Evolutionary conservation across 2,329 filamentous ascomycete species (phyloP).

Genomic region (Alternaria triticimaculans): DNA sequence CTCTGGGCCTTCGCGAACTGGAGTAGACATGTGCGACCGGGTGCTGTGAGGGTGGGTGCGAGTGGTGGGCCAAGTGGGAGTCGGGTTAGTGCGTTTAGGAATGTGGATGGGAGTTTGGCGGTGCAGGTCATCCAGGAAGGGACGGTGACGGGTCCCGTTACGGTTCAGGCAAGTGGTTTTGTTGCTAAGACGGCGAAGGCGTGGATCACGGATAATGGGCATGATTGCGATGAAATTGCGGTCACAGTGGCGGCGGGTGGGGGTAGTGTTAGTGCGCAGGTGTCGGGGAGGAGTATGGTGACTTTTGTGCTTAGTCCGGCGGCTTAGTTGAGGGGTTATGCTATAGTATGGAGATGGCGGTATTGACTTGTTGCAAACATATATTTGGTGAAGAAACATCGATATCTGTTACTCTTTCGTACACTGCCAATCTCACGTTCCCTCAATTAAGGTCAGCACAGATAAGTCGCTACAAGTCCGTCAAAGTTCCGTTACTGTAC

Average conservation of each 20-base stretch:
- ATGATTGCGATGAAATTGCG: conserved; percentile 27
- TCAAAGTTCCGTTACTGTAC: not conserved
- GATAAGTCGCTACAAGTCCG: not conserved
- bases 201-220: conserved; percentile 49
- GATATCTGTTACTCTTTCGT: too few species aligned
- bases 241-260: conserved; percentile 26
- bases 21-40: conserved; percentile 48
- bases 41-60: conserved; percentile 47
- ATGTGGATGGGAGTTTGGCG: conserved; percentile 42
- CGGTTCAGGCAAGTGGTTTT: conserved; percentile 38
- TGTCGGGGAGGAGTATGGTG: conserved; percentile 37
- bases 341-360: not conserved
- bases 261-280: conserved; percentile 25
- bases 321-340: not conserved
- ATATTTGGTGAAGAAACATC: too few species aligned
- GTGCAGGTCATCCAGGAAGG: conserved; percentile 49
- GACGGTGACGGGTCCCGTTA: conserved; percentile 15
- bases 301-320: conserved; percentile 30
- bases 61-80: conserved; percentile 36
- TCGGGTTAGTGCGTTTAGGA: conserved; percentile 44
- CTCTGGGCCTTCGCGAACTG: conserved; percentile 54
- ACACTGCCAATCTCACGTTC: too few species aligned
- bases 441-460: too few species aligned
- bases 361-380: too few species aligned
- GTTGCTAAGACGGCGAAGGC: conserved; percentile 34